These are phyloP conservation scores for Debaryomyces nepalensis DNA, from an alignment of 1,139 yeast genomes.

Conservation along the genomic window DNA sequence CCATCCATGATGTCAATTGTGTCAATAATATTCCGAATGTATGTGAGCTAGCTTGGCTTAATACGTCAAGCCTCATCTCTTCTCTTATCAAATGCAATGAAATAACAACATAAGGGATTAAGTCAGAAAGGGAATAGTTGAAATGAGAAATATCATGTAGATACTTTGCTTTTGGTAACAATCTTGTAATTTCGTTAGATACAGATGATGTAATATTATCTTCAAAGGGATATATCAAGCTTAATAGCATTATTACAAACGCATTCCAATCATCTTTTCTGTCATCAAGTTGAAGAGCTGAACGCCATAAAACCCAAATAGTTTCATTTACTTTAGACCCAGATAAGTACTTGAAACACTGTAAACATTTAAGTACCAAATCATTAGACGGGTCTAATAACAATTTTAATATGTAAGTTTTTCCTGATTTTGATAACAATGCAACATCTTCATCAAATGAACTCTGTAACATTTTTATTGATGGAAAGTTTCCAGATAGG, in stretches of 20 bases:
- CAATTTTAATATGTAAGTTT: slow-evolving; percentile 38
- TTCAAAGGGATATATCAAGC: slow-evolving; percentile 51
- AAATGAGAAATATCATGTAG: slow-evolving; percentile 34
- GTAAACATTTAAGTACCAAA: slow-evolving; percentile 47
- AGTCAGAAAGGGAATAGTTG: slow-evolving; percentile 48
- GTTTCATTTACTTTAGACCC: slow-evolving; percentile 61
- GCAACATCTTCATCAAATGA: slow-evolving; percentile 37
- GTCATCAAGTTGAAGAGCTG: slow-evolving; percentile 51
- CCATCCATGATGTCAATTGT: slow-evolving; percentile 68
- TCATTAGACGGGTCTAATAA: slow-evolving; percentile 52
- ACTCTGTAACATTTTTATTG: slow-evolving; percentile 27
- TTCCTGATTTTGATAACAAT: slow-evolving; percentile 27
- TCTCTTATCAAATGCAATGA: slow-evolving; percentile 79
- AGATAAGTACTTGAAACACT: slow-evolving; percentile 56
- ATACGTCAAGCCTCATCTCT: slow-evolving; percentile 65
- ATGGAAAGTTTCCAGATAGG: slow-evolving; percentile 22
- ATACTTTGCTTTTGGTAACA: slow-evolving; percentile 43
- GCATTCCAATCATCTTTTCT: slow-evolving; percentile 65
- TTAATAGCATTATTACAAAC: slow-evolving; percentile 55
- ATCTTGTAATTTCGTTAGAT: slow-evolving; percentile 41
- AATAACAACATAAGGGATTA: slow-evolving; percentile 65
- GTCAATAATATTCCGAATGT: slow-evolving; percentile 59
- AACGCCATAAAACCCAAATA: slow-evolving; percentile 67
- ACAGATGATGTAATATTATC: slow-evolving; percentile 20
- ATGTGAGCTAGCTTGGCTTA: slow-evolving; percentile 40